Conservation (phyloP, 2,329 filamentous ascomycete genomes). For the Hypoxylon sp. region DNA sequence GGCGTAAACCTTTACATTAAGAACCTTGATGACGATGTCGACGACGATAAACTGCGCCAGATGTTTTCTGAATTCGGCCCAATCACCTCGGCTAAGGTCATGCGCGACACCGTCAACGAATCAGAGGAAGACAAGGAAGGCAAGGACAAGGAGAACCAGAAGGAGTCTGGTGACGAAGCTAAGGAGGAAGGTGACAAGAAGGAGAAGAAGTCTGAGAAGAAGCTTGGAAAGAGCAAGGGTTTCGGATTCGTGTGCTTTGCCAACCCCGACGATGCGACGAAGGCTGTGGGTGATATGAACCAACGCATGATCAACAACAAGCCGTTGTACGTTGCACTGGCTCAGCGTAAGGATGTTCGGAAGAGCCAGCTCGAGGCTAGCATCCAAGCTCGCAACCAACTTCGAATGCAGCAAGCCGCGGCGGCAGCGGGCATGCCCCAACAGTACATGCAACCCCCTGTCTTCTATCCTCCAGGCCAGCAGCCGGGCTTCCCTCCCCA, state of each 20-base stretch:
- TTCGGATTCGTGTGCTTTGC: constrained; percentile 99
- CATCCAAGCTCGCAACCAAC: constrained; percentile 98
- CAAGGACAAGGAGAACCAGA: constrained; percentile 65
- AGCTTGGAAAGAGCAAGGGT: constrained; percentile 98
- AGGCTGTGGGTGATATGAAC: constrained; percentile 99
- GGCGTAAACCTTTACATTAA: constrained; percentile 99
- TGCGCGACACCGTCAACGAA: constrained; percentile 83
- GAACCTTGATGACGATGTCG: constrained; percentile 96
- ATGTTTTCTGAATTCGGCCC: constrained; percentile 93
- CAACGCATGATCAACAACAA: constrained; percentile 98
- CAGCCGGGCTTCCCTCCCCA: constrained; percentile 79
- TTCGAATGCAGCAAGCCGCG: constrained; percentile 97
- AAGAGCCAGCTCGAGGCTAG: constrained; percentile 99
- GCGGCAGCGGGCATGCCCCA: constrained; percentile 90
- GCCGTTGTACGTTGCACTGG: constrained; percentile 96
- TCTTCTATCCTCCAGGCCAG: constrained; percentile 92
- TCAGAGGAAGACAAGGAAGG: constrained; percentile 70
- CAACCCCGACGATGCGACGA: constrained; percentile 98
- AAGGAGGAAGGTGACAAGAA: constrained; percentile 71
- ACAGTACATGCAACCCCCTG: constrained; percentile 88
- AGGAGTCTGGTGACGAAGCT: constrained; percentile 66
- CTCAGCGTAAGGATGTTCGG: constrained; percentile 99
- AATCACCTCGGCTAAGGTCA: constrained; percentile 99
- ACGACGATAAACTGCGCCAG: constrained; percentile 96
- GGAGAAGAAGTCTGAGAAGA: constrained; percentile 73